phyloP scores from a whole-genome alignment of 148 eudicot genomes.

The Chenopodium berlandieri region DNA sequence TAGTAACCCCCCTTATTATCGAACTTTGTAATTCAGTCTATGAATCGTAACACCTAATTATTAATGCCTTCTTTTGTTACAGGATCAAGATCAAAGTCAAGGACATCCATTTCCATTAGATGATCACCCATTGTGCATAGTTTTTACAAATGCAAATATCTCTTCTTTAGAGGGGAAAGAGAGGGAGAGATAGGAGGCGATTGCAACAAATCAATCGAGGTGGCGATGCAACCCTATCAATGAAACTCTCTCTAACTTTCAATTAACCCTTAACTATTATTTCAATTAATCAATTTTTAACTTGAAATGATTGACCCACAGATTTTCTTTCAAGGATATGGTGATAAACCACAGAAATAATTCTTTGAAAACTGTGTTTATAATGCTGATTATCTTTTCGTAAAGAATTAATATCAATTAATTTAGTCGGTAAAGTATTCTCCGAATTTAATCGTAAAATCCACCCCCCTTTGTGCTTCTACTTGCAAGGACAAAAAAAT shows the following conservation, averaged over 20 bases:
- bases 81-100: conserved; percentile 27
- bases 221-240: background rate
- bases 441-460: background rate
- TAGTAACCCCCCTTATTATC: no score
- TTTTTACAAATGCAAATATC: background rate
- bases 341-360: background rate
- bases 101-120: conserved; percentile 8
- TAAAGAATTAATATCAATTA: no score
- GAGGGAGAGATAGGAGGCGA: background rate
- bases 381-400: no score
- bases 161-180: background rate
- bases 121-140: conserved; percentile 12
- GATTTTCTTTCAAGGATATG: background rate
- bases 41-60: no score
- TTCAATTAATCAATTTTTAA: background rate
- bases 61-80: background rate
- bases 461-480: background rate
- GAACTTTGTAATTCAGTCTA: no score
- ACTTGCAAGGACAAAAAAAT: background rate
- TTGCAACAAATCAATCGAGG: background rate
- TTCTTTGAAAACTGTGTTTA: background rate
- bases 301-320: background rate
- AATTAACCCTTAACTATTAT: background rate
- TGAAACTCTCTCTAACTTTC: background rate
- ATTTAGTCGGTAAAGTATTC: background rate